phyloP scores from a whole-genome alignment of 148 eudicot species.

The Pharnaceum exiguum region DNA sequence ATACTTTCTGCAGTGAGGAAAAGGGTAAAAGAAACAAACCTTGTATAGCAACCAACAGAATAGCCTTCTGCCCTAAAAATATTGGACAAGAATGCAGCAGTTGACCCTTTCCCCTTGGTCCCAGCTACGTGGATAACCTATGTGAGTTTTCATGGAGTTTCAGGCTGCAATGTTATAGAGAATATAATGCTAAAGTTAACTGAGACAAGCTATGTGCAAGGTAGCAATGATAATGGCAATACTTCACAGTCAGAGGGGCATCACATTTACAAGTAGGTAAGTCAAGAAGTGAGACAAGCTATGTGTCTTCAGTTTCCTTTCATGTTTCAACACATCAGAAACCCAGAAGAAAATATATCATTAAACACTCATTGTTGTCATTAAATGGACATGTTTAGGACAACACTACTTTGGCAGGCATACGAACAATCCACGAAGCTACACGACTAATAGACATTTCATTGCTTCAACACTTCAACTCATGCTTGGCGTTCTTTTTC shows the following conservation, averaged over 20 bases:
- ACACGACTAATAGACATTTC: too few relatives aligned
- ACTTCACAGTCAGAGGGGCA: too few relatives aligned
- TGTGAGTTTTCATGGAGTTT: neutral
- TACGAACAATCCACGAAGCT: too few relatives aligned
- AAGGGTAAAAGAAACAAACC: slow-evolving; percentile 30
- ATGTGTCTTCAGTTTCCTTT: too few relatives aligned
- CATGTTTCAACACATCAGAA: too few relatives aligned
- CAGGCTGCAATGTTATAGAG: neutral
- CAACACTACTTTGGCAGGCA: too few relatives aligned
- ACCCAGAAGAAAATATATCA: too few relatives aligned
- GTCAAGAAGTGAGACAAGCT: too few relatives aligned
- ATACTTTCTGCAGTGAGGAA: neutral
- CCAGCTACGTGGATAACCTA: slow-evolving; percentile 95
- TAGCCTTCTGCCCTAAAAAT: slow-evolving; percentile 87
- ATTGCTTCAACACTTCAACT: neutral
- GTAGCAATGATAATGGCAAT: neutral
- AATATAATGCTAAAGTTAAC: neutral
- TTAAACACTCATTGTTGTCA: too few relatives aligned
- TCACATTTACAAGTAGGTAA: too few relatives aligned
- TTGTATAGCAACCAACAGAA: slow-evolving; percentile 87
- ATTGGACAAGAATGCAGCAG: slow-evolving; percentile 82
- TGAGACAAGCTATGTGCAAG: neutral
- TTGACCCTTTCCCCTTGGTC: slow-evolving; percentile 97
- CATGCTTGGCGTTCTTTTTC: neutral
- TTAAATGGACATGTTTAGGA: too few relatives aligned